Base-by-base conservation (phyloP, 257 asterid genomes). In the Ligustrum vulgare region DNA sequence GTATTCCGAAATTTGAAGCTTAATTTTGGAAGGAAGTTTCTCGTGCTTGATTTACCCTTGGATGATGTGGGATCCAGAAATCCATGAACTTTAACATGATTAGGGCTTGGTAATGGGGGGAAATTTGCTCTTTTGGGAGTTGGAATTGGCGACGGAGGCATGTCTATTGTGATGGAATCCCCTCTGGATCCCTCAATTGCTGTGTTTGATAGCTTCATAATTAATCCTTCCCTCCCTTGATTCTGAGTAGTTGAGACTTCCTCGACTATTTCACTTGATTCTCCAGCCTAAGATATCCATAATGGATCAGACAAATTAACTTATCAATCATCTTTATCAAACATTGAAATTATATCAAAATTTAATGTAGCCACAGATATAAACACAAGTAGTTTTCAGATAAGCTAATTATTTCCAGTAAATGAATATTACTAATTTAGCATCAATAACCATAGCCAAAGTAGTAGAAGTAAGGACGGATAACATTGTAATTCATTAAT, bases 21-120 rank as follows among this genome's bases (percentile, higher is more conserved):
- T 69, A 92, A 76, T 70, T 84, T 92, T 20, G 98, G 99, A 75
- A 92, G 82, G 72, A 94, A 74, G 77, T 37, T 82, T 74, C 85
- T 94, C 84, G 87, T 75, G 18, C 91, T 69, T 69, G 96, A 72
- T 81, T 78, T 87, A 13, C 87, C 90, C 77, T 76, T 80, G 47
- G 91, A 69, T 12, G 86, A 82, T 1, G 94, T 87, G 37, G 92
- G 87, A 20, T 87, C 88, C 0, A 93, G 93, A 39, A 96, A 91
- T 60, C 73, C 90, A 68, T 80, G 78, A 35, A 78, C 16, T 82
- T 80, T 86, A 2, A 31, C 81, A 43, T 85, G 83, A 72, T 34
- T 80, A 56, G 99, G 98, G 81, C 98, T 92, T 0, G 93, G 96
- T 51, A 89, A 78, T n/a, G 99, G 97, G 0, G 98, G 88, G 84